Base-by-base conservation (phyloP, 176 grass and related monocot species). In the Pharus latifolius region DNA sequence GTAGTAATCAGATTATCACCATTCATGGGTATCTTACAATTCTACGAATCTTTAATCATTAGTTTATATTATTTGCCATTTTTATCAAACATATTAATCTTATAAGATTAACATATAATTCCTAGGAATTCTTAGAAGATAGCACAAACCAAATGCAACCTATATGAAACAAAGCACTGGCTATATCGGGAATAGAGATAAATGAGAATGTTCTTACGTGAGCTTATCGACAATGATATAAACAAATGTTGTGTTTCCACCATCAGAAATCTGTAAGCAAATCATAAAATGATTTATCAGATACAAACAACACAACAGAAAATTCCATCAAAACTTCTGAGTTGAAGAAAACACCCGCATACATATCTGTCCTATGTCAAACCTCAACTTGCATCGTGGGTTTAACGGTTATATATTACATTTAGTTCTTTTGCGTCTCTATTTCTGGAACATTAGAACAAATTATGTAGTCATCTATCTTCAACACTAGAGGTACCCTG, bases 161-260 rank as follows among this genome's bases (percentile, higher is more conserved):
- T 75, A 62, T 20, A 71, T 71, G 51, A 67, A 68, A 6, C 19
- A 56, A 67, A 41, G 35, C 32, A 63, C 14, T 14, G 72, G 26
- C 15, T 63, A 2, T 32, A n/a, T 34, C 57, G 43, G 44, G 11
- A 31, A 38, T n/a, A 71, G 50, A 8, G 33, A 52, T 17, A 45
- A 37, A 40, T 29, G 18, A 47, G 13, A 55, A 47, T 6, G 37
- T 52, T 51, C 82, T 79, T 51, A 85, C 69, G 52, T 85, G 23
- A 79, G 28, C 33, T 79, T 85, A 61, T 85, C 82, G 74, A 85
- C 72, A 74, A 85, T 85, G 26, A 85, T 46, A 73, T 85, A 79
- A 11, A 72, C 45, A 68, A 79, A 67, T 60, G 75, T 72, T 54
- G 82, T 79, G 69, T 42, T 68, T 33, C 82, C 82, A 53, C 68